Conservation (phyloP, 1,139 yeast species). For the Lodderomyces beijingensis region DNA sequence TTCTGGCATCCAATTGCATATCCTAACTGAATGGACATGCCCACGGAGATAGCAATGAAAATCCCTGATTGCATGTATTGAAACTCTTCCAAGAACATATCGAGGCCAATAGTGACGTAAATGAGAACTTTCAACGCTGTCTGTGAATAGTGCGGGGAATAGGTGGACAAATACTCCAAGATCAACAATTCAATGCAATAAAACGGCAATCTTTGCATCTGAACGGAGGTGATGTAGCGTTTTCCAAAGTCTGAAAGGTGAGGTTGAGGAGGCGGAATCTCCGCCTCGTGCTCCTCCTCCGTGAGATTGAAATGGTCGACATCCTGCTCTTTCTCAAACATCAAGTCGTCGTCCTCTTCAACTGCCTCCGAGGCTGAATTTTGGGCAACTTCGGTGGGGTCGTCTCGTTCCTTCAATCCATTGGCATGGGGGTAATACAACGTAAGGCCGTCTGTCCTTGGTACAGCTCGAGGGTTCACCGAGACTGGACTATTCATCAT, state of each 20-base stretch:
- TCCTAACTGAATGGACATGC: slow-evolving; percentile 7
- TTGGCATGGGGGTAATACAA: too few species aligned
- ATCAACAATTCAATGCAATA: slow-evolving; percentile 10
- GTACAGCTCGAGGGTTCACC: not conserved
- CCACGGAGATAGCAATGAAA: slow-evolving; percentile 8
- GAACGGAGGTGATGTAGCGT: not conserved
- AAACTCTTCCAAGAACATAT: slow-evolving; percentile 4
- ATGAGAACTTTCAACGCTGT: slow-evolving; percentile 8
- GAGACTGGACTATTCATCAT: not conserved
- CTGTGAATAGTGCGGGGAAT: slow-evolving; percentile 8
- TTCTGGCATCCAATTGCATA: slow-evolving; percentile 7
- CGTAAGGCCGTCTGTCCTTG: slow-evolving; percentile 1
- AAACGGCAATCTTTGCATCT: slow-evolving; percentile 4
- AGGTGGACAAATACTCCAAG: slow-evolving; percentile 11
- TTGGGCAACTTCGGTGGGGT: too few species aligned
- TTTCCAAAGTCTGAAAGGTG: not conserved
- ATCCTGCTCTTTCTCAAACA: slow-evolving; percentile 8
- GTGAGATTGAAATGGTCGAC: slow-evolving; percentile 12
- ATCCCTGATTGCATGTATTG: slow-evolving; percentile 6
- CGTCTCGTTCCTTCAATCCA: too few species aligned
- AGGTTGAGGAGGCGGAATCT: not conserved
- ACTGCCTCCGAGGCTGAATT: slow-evolving; percentile 1
- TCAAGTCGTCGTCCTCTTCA: slow-evolving; percentile 12
- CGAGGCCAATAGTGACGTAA: slow-evolving; percentile 6
- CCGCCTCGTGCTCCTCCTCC: slow-evolving; percentile 7